Conservation (phyloP, 2,329 filamentous ascomycete species). For the Exophiala aquamarina region DNA sequence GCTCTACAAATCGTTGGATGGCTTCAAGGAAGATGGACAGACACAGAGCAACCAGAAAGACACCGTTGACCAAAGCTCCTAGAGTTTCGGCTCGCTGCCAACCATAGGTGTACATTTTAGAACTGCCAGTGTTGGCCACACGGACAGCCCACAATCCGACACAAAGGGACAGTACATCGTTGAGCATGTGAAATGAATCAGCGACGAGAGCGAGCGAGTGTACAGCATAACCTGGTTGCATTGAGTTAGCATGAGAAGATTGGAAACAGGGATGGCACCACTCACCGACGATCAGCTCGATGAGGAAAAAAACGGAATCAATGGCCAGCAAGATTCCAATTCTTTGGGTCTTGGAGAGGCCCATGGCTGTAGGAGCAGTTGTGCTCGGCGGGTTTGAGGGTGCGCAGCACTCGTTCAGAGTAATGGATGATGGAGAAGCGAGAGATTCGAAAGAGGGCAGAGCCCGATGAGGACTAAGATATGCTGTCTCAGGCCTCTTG, state of each 20-base stretch:
- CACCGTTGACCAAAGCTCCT: constrained; percentile 93
- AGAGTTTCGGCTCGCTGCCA: constrained; percentile 98
- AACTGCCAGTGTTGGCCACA: constrained; percentile 78
- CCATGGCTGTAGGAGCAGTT: constrained; percentile 18
- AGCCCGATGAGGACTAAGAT: constrained; percentile 14
- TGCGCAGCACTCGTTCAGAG: constrained; percentile 27
- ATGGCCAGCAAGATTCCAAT: constrained; percentile 92
- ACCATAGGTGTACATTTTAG: constrained; percentile 93
- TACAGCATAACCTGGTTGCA: constrained; percentile 67
- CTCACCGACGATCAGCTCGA: constrained; percentile 76
- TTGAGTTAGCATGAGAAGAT: background rate
- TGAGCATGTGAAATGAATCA: constrained; percentile 98
- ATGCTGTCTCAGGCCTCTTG: constrained; percentile 15
- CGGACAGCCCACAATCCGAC: constrained; percentile 96
- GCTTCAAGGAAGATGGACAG: constrained; percentile 96
- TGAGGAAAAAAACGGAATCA: constrained; percentile 82
- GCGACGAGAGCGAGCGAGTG: constrained; percentile 91
- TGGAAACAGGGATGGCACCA: constrained; percentile 6
- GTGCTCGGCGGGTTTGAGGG: constrained; percentile 4
- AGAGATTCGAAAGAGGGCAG: constrained; percentile 3
- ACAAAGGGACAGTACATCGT: constrained; percentile 91
- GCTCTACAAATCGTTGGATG: constrained; percentile 86
- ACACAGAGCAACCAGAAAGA: constrained; percentile 94
- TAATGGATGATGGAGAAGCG: constrained; percentile 14
- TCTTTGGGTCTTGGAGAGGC: constrained; percentile 84